Evolutionary conservation across 805 yeast genomes (phyloP).

Genomic region (Blastobotrys attinorum): DNA sequence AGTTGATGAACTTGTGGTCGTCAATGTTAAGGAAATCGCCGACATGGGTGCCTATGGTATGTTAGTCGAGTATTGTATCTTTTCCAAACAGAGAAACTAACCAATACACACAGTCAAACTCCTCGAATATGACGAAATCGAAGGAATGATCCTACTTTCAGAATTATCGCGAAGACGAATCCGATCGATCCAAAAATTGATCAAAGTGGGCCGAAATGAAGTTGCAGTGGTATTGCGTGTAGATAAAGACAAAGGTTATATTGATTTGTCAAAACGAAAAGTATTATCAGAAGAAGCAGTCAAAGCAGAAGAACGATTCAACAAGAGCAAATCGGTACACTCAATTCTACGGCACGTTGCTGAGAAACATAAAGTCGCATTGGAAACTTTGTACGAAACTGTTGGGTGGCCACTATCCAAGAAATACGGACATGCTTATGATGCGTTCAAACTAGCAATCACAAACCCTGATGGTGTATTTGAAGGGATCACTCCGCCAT

Average conservation of each 20-base stretch:
- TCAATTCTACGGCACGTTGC: constrained; percentile 98
- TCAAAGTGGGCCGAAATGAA: constrained; percentile 97
- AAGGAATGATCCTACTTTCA: constrained; percentile 94
- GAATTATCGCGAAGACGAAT: constrained; percentile 98
- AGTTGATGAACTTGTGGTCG: constrained; percentile 98
- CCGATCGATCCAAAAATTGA: constrained; percentile 92
- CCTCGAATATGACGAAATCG: constrained; percentile 94
- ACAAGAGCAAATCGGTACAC: constrained; percentile 94
- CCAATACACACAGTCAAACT: constrained; percentile 28
- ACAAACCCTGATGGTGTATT: constrained; percentile 80
- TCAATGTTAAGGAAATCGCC: constrained; percentile 82
- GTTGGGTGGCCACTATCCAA: constrained; percentile 97
- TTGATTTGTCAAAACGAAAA: constrained; percentile 94
- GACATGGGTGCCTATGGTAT: constrained; percentile 99
- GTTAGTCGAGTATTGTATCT: too few relatives aligned
- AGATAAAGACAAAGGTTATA: constrained; percentile 97
- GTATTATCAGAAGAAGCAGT: constrained; percentile 96
- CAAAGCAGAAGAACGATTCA: constrained; percentile 95
- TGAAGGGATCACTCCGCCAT: constrained; percentile 67
- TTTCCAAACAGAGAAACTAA: not conserved
- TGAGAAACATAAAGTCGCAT: constrained; percentile 82
- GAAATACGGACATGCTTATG: constrained; percentile 94
- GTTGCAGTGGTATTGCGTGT: constrained; percentile 97
- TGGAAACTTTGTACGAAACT: constrained; percentile 77
- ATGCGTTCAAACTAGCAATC: constrained; percentile 93